Evolutionary conservation across 2,329 filamentous ascomycete species (phyloP).

Genomic region (Nemania sp.): DNA sequence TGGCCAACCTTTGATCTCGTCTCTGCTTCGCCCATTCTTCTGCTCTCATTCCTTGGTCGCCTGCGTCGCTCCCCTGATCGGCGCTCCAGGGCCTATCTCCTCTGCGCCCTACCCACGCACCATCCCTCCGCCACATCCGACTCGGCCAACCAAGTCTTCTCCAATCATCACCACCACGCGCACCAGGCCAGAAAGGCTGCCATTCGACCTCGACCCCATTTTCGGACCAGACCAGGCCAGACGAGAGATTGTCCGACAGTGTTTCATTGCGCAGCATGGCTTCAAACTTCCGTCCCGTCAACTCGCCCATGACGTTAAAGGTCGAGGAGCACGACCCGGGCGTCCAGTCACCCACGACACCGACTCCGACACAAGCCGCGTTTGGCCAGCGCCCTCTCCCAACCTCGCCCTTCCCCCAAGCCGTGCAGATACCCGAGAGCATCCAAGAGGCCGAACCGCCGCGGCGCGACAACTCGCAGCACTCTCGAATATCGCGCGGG

Average conservation of each 20-base stretch:
- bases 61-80: constrained; percentile 18
- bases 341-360: constrained; percentile 39
- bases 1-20: constrained; percentile 21
- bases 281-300: constrained; percentile 53
- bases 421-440: constrained; percentile 51
- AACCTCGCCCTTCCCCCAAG: constrained; percentile 55
- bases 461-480: constrained; percentile 61
- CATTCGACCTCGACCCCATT: background rate
- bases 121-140: constrained; percentile 22
- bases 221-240: background rate
- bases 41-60: background rate
- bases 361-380: constrained; percentile 66
- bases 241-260: background rate
- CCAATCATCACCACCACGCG: background rate
- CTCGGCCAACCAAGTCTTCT: constrained; percentile 1
- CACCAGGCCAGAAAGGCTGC: background rate
- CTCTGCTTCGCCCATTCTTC: constrained; percentile 5
- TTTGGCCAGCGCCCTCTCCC: constrained; percentile 61
- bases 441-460: constrained; percentile 48
- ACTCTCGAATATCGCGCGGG: constrained; percentile 59
- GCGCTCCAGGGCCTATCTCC: constrained; percentile 26
- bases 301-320: constrained; percentile 43
- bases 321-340: constrained; percentile 35
- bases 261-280: constrained; percentile 44
- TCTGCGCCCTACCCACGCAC: no score